Conservation (phyloP, 805 yeast genomes). For the Candida sakaeoensis region DNA sequence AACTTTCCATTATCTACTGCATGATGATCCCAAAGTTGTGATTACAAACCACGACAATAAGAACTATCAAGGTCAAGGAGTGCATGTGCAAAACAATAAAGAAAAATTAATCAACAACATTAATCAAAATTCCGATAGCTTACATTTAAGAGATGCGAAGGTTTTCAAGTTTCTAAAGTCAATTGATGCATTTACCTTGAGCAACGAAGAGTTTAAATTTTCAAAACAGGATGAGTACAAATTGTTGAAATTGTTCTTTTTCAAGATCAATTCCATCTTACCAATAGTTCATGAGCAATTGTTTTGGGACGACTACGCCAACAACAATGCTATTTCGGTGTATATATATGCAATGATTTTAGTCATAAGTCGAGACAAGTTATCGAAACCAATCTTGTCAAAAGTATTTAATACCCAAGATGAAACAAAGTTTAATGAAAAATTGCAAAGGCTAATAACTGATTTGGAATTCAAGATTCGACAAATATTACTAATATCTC, state of each 20-base stretch:
- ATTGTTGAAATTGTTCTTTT: constrained; percentile 26
- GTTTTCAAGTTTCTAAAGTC: constrained; percentile 17
- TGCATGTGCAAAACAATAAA: constrained; percentile 14
- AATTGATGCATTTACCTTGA: constrained; percentile 30
- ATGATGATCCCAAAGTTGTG: constrained; percentile 25
- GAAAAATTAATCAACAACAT: constrained; percentile 13
- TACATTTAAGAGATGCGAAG: constrained; percentile 5
- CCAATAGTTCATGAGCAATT: constrained; percentile 26
- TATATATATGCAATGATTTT: constrained; percentile 26
- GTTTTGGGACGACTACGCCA: constrained; percentile 26
- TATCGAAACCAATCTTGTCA: constrained; percentile 23
- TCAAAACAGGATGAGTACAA: constrained; percentile 15
- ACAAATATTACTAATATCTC: constrained; percentile 25
- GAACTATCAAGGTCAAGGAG: constrained; percentile 25
- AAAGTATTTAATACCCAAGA: constrained; percentile 14
- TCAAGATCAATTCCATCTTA: constrained; percentile 29
- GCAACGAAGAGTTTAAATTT: constrained; percentile 20
- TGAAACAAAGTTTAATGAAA: not conserved
- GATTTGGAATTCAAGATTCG: constrained; percentile 30
- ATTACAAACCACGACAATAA: constrained; percentile 19
- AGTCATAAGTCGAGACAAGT: constrained; percentile 23
- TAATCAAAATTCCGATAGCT: not conserved
- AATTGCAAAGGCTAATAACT: constrained; percentile 14
- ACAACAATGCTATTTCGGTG: constrained; percentile 17
- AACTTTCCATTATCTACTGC: constrained; percentile 21